phyloP scores from a whole-genome alignment of 2,329 filamentous ascomycete species.

The Pseudopithomyces chartarum region DNA sequence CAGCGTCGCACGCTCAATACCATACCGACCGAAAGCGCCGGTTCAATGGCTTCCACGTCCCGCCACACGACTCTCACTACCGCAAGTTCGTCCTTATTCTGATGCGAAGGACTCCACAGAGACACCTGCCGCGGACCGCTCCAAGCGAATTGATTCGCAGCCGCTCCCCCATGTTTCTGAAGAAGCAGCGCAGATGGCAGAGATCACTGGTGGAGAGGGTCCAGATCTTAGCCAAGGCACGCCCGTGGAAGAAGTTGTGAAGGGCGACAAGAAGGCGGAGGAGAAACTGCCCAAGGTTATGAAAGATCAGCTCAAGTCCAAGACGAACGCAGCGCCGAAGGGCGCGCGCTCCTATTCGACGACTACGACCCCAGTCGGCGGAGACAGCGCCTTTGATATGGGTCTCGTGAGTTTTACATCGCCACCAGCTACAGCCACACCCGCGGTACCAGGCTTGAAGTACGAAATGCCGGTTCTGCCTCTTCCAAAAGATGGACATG shows the following conservation, averaged over 20 bases:
- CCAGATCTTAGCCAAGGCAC: conserved; percentile 70
- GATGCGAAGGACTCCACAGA: conserved; percentile 34
- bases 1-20: conserved; percentile 36
- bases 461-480: conserved; percentile 74
- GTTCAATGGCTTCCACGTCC: conserved; percentile 36
- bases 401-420: conserved; percentile 36
- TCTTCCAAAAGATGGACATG: conserved; percentile 65
- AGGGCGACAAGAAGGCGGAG: conserved; percentile 64
- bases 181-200: conserved; percentile 65
- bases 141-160: conserved; percentile 38
- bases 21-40: conserved; percentile 34
- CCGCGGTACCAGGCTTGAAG: conserved; percentile 65
- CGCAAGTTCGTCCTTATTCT: conserved; percentile 38
- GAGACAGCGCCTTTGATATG: conserved; percentile 25
- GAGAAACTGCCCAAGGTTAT: conserved; percentile 71
- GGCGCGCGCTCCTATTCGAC: conserved; percentile 64
- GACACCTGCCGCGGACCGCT: conserved; percentile 34
- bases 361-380: conserved; percentile 29
- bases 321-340: conserved; percentile 45
- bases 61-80: conserved; percentile 22
- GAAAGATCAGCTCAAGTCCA: conserved; percentile 62
- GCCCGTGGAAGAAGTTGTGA: conserved; percentile 69
- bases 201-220: conserved; percentile 61
- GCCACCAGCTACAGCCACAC: conserved; percentile 19
- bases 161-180: conserved; percentile 65